A percentile compares a stretch with the other conserved stretches of the same genome.
Conservation (phyloP, 441 rosid genomes). For the Theobroma grandiflorum region DNA sequence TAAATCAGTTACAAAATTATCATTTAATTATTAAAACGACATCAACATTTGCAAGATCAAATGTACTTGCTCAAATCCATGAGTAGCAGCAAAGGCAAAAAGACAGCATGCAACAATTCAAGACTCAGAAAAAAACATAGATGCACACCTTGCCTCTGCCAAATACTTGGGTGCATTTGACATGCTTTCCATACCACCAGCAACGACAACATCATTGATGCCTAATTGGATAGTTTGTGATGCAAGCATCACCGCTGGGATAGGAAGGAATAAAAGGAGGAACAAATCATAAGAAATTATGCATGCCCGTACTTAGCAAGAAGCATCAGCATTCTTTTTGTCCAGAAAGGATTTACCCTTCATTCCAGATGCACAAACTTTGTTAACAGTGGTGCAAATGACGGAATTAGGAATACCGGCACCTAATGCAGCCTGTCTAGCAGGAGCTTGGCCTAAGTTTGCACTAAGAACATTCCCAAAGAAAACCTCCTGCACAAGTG, state of each 20-base stretch:
- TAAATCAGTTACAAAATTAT: background rate
- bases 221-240: constrained; percentile 82
- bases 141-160: constrained; percentile 69
- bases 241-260: constrained; percentile 85
- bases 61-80: background rate
- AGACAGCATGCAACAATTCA: constrained; percentile 4
- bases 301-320: constrained; percentile 20
- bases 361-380: constrained; percentile 95
- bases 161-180: constrained; percentile 93
- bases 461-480: constrained; percentile 95
- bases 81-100: background rate
- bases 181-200: constrained; percentile 99
- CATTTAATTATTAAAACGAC: background rate
- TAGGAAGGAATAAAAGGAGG: constrained; percentile 1
- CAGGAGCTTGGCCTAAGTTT: constrained; percentile 98
- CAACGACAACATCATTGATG: constrained; percentile 77
- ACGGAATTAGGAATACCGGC: constrained; percentile 92
- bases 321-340: constrained; percentile 61
- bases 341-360: constrained; percentile 56
- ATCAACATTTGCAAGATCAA: background rate
- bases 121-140: background rate
- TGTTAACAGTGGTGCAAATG: constrained; percentile 87
- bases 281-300: constrained; percentile 8
- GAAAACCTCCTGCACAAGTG: constrained; percentile 91
- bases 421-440: constrained; percentile 96